Conservation (phyloP, 148 eudicot genomes). For the Fagopyrum esculentum region DNA sequence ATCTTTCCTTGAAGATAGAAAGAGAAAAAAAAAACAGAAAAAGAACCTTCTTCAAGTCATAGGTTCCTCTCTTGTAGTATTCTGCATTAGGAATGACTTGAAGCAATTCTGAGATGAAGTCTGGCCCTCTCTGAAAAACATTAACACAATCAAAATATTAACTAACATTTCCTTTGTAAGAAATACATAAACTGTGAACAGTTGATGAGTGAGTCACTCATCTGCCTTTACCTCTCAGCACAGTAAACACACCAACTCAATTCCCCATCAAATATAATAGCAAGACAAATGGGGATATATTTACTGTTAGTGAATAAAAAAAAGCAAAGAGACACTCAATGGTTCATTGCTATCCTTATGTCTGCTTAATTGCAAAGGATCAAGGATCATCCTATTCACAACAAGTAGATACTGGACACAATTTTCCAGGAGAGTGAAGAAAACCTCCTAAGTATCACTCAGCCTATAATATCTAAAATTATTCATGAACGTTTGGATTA, state of each 20-base stretch:
- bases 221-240: neutral
- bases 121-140: slow-evolving; percentile 74
- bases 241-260: neutral
- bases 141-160: neutral
- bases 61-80: slow-evolving; percentile 85
- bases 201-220: neutral
- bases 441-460: neutral
- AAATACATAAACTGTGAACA: neutral
- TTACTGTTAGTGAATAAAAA: neutral
- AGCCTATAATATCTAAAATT: neutral
- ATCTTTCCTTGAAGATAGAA: neutral
- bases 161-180: neutral
- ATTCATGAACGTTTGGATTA: neutral
- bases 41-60: slow-evolving; percentile 73
- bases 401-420: neutral
- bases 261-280: neutral
- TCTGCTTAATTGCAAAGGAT: neutral
- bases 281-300: neutral
- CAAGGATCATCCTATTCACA: neutral
- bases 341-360: neutral
- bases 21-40: slow-evolving; percentile 1
- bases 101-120: slow-evolving; percentile 63
- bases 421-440: neutral
- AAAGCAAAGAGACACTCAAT: neutral
- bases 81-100: slow-evolving; percentile 79